Base-by-base conservation (phyloP, 257 asterid genomes). In the Petunia secreta region DNA sequence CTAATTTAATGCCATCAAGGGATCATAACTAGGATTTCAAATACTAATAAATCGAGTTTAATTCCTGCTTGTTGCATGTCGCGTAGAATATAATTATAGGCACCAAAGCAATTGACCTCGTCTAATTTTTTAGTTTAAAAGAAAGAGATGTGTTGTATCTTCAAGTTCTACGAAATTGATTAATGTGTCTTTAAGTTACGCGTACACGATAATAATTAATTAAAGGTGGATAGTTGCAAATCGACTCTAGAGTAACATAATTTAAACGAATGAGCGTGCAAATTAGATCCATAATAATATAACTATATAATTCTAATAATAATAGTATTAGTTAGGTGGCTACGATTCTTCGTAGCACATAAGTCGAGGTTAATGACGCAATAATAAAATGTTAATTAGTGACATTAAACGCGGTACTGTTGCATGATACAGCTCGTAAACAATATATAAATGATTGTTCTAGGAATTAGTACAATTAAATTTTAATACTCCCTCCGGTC, bases 331-430 rank as follows among this genome's bases (percentile, higher is more conserved):
- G 62, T 82, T 68, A 71, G 77, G 77, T 79, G 60, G 46, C 57
- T 36, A 54, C 38, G 80, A 63, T 66, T 67, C 65, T 52, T 73
- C 62, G 1, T 66, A 73, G 59, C 87, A 84, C 87, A 57, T 14
- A 16, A 50, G 67, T 78, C 83, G 80, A 81, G 85, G 75, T 60
- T 66, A 67, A 34, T 62, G 60, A 50, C 40, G 75, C 41, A 57
- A 44, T 64, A 78, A 80, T 16, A 40, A 57, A 80, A 65, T 66
- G 74, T 13, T 75, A 75, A 80, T 66, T 75, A 50, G 84, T 83
- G 44, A 58, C 53, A 37, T 36, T 60, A 67, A 58, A 58, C 25
- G 14, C 37, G n/a, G 68, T 76, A 25, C 25, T 25, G 80, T 63
- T 44, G 2, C 80, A 43, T 58, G 15, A 76, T 16, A n/a, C 38